phyloP scores from a whole-genome alignment of 2,329 filamentous ascomycete genomes.

The Diplodia intermedia region DNA sequence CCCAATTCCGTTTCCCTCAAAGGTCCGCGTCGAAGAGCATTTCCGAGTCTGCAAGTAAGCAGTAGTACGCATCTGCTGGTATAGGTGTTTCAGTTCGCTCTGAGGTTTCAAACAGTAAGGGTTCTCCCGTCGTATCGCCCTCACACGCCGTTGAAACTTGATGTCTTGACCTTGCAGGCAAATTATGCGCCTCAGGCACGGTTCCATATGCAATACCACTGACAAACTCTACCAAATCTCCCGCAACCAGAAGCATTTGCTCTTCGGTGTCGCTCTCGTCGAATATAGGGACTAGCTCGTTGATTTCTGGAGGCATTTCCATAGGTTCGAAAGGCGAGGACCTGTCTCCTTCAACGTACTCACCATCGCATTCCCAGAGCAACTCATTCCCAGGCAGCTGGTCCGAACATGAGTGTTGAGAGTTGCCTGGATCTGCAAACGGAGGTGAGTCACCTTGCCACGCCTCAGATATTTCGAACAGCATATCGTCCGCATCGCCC shows the following conservation, averaged over 20 bases:
- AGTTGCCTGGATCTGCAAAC: background rate
- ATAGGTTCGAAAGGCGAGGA: background rate
- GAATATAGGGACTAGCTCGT: background rate
- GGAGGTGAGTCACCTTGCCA: background rate
- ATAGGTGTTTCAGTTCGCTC: background rate
- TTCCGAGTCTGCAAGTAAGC: slow-evolving; percentile 10
- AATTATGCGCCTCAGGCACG: background rate
- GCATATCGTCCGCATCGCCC: slow-evolving; percentile 4
- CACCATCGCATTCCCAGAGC: slow-evolving; percentile 30
- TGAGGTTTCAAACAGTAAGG: background rate
- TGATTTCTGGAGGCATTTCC: background rate
- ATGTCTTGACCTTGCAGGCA: slow-evolving; percentile 8
- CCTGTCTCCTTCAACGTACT: background rate
- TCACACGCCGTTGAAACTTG: background rate
- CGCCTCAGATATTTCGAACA: background rate
- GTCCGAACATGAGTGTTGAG: background rate
- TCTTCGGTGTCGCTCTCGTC: background rate
- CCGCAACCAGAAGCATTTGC: background rate
- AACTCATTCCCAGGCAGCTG: background rate
- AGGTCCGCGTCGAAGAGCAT: slow-evolving; percentile 2
- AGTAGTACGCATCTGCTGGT: background rate
- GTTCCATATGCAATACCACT: background rate
- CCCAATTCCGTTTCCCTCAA: background rate
- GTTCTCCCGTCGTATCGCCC: background rate
- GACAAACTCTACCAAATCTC: background rate